These are phyloP conservation scores for Chlorophyllum brunneum DNA, from an alignment of 768 basidiomycete species.

Conservation along the genomic window DNA sequence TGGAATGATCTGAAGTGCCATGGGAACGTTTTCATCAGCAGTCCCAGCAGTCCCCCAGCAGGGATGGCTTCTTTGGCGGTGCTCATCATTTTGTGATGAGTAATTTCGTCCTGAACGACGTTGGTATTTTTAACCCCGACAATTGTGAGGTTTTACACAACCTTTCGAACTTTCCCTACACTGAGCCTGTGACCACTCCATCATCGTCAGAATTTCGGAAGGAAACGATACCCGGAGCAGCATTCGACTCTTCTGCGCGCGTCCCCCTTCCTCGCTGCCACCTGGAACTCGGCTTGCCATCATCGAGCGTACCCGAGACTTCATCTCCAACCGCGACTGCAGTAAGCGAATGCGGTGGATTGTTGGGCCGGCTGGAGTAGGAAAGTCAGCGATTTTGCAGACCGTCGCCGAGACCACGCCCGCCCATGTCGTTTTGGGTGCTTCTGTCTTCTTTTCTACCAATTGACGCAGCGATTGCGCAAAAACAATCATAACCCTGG, in stretches of 20 bases:
- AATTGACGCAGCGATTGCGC: background rate
- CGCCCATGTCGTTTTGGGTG: background rate
- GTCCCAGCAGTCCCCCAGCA: too few relatives aligned
- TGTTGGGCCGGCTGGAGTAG: background rate
- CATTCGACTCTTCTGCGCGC: too few relatives aligned
- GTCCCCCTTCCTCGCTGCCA: too few relatives aligned
- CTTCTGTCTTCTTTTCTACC: background rate
- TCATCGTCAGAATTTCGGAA: background rate
- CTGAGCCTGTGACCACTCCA: background rate
- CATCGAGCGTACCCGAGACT: background rate
- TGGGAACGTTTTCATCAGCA: too few relatives aligned
- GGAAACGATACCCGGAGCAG: too few relatives aligned
- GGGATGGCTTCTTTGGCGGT: too few relatives aligned
- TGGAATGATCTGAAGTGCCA: too few relatives aligned
- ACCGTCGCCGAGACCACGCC: background rate
- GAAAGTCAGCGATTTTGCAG: background rate
- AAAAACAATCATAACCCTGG: background rate
- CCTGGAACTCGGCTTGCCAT: background rate
- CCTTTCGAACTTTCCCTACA: background rate
- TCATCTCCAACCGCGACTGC: background rate
- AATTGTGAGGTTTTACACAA: background rate
- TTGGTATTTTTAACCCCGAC: background rate
- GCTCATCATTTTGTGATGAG: background rate
- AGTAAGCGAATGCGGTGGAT: background rate
- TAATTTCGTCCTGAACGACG: background rate